phyloP scores from a whole-genome alignment of 2,329 filamentous ascomycete genomes.

The Daldinia eschscholtzii region DNA sequence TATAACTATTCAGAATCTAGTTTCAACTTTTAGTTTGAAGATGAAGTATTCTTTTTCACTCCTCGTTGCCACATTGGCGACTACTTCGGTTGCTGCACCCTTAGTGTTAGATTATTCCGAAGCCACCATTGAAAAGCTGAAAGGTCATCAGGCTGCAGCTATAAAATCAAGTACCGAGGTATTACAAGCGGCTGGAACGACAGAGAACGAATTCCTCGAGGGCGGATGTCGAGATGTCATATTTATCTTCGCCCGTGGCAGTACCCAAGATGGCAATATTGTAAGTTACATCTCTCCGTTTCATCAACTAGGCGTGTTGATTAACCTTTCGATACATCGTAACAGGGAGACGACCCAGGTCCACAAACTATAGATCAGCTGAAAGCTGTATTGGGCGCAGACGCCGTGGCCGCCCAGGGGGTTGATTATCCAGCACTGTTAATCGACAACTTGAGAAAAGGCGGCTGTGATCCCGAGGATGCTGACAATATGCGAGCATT shows the following conservation, averaged over 20 bases:
- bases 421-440: constrained; percentile 47
- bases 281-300: constrained; percentile 47
- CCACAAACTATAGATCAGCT: constrained; percentile 47
- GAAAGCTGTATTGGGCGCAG: constrained; percentile 42
- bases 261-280: constrained; percentile 56
- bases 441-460: constrained; percentile 43
- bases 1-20: background rate
- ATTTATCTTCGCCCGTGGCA: constrained; percentile 58
- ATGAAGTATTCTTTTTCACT: constrained; percentile 33
- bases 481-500: constrained; percentile 54
- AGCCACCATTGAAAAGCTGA: constrained; percentile 26
- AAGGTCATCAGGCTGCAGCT: constrained; percentile 4
- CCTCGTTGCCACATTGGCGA: constrained; percentile 19
- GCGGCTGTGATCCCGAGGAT: constrained; percentile 52
- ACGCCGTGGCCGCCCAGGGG: constrained; percentile 46
- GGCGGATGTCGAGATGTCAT: constrained; percentile 55
- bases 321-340: background rate
- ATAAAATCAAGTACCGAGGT: constrained; percentile 3
- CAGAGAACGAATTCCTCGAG: constrained; percentile 54
- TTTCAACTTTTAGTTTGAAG: background rate
- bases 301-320: background rate
- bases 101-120: constrained; percentile 38
- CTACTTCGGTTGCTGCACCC: constrained; percentile 20
- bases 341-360: constrained; percentile 48
- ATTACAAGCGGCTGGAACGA: constrained; percentile 34